Conservation (phyloP, 139 green algal species). For the Chlorella sp. region DNA sequence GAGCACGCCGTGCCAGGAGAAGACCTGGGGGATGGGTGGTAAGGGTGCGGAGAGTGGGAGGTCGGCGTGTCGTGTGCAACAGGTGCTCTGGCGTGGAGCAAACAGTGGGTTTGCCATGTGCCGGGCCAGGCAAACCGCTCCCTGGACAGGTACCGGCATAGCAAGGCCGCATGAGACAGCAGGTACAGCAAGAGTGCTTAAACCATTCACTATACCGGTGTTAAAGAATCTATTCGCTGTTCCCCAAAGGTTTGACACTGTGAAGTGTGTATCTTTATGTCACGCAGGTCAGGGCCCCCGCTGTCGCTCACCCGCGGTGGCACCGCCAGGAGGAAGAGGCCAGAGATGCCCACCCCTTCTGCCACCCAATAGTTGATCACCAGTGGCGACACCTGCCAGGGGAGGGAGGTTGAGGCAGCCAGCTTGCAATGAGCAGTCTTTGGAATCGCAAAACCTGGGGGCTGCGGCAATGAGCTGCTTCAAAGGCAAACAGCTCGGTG, state of each 20-base stretch:
- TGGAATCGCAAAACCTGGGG: no score
- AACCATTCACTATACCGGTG: no score
- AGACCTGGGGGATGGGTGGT: conserved; percentile 10
- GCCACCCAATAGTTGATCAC: conserved; percentile 38
- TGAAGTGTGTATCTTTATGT: no score
- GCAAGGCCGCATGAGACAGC: background rate
- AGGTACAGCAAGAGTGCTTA: background rate
- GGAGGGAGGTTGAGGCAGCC: background rate
- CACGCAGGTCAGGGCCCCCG: no score
- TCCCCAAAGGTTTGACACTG: no score
- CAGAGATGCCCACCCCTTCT: background rate
- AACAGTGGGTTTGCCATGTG: no score
- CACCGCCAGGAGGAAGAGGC: conserved; percentile 1
- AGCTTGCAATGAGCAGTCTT: no score
- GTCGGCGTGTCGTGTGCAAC: background rate
- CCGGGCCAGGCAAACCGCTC: no score
- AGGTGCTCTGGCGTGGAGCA: no score
- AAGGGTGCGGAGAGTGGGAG: background rate
- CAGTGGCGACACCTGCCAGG: background rate
- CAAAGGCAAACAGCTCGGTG: no score
- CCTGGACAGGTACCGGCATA: background rate
- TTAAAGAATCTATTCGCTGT: no score
- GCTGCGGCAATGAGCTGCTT: no score
- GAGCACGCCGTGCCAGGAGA: conserved; percentile 35
- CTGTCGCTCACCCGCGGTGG: background rate